Conservation (phyloP, 371 early-diverging fungal genomes). For the Dichotomocladium elegans region DNA sequence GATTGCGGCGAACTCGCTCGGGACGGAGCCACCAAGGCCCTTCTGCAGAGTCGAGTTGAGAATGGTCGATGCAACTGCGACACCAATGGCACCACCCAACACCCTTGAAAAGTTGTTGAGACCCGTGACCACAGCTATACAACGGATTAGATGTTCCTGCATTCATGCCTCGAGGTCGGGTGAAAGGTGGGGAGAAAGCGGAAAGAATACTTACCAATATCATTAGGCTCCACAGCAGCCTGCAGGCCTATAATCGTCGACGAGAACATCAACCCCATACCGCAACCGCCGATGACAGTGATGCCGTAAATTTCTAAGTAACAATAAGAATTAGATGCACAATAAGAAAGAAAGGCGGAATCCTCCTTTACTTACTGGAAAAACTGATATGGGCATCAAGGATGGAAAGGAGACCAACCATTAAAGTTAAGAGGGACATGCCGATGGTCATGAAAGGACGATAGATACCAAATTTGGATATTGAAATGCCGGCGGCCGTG, state of each 20-base stretch:
- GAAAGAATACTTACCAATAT: constrained; percentile 19
- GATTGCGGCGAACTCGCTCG: constrained; percentile 13
- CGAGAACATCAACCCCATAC: constrained; percentile 31
- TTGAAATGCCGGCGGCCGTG: constrained; percentile 32
- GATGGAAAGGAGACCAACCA: constrained; percentile 27
- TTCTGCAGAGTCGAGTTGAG: constrained; percentile 28
- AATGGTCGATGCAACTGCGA: constrained; percentile 38
- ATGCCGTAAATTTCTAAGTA: constrained; percentile 31
- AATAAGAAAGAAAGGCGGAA: no score
- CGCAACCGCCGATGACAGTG: constrained; percentile 31
- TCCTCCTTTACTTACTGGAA: constrained; percentile 22
- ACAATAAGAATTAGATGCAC: background rate
- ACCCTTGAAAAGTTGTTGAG: constrained; percentile 42
- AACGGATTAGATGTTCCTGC: no score
- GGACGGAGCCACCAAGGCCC: constrained; percentile 22
- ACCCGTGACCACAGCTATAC: constrained; percentile 41
- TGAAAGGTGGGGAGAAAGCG: background rate
- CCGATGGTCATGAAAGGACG: constrained; percentile 43
- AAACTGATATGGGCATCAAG: constrained; percentile 24
- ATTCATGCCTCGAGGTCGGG: no score
- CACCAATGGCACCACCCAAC: constrained; percentile 47
- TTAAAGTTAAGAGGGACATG: constrained; percentile 27
- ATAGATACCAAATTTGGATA: constrained; percentile 46
- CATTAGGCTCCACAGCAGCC: constrained; percentile 35
- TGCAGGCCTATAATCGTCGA: constrained; percentile 44